Evolutionary conservation across 768 basidiomycete genomes (phyloP), one percentile per base, ranked within the genome.

Genomic region (Termitomyces titanicus): DNA sequence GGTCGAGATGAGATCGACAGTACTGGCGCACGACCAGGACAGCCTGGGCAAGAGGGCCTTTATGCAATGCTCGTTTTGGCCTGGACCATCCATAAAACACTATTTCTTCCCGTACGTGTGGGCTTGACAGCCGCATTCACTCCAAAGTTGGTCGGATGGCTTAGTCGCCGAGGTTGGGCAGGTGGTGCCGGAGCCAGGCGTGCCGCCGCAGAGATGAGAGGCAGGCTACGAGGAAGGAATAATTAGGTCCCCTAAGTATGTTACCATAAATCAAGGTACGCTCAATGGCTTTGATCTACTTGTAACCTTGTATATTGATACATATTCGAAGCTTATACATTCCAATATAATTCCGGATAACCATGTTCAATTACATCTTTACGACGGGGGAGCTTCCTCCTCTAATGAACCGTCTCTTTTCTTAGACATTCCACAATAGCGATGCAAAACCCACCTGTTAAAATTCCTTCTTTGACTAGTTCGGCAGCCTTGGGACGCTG

Each of bases 41-140:
- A 42, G 42, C 13, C 50, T 17, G 81, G 86, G 1, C 79, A 84
- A 8, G 89, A 91, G 67, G 85, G 91, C 15, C 74, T 97, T 17
- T 95, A 92, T 70, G 94, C 96, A 25, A 95, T 97, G 85, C 71
- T 97, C 25, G 83, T 92, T 0, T 75, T 98, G 63, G 96, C 97
- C 3, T 99, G 95, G 71, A 88, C 90, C 18, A 83, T 99, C 50
- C 97, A 99, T 81, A 99, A 99, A 75, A 96, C 92, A 0, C 65
- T 93, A 1, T 90, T 98, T 66, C 68, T 98, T 20, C 97, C 97
- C 9, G 70, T 99, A 22, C 78, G 97, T 38, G 82, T 97, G 0
- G 97, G 94, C 0, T 71, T 95, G 58, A 98, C 96, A 0, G 93
- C 91, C 1, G 86, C 85, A 1, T 72, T 91, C 49, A 96, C 94